Percentiles rank a stretch among this genome's conserved stretches.
Evolutionary conservation across 2,329 filamentous ascomycete genomes (phyloP).

Genomic region (Colletotrichum endophyticum): DNA sequence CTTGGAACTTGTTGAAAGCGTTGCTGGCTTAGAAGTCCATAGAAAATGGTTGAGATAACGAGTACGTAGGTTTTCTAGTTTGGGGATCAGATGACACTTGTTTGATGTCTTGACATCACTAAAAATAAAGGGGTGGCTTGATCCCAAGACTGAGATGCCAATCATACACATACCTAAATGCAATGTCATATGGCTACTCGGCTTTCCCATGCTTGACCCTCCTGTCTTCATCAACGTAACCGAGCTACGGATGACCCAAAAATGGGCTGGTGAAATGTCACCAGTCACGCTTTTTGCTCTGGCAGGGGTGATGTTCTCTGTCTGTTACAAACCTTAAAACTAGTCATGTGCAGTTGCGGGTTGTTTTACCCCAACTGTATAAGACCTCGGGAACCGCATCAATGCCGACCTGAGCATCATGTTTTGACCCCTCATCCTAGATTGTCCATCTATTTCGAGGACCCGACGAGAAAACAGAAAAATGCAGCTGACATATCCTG

Average conservation of each 20-base stretch:
- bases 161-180: neutral
- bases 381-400: neutral
- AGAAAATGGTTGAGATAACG: neutral
- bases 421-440: neutral
- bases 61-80: neutral
- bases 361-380: neutral
- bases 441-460: neutral
- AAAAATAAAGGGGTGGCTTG: neutral
- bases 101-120: neutral
- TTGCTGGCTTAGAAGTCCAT: neutral
- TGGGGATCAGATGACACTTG: neutral
- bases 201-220: neutral
- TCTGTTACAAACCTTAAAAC: neutral
- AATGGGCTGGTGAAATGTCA: neutral
- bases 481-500: constrained; percentile 11
- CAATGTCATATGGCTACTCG: neutral
- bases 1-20: neutral
- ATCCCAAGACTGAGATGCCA: neutral
- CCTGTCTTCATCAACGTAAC: neutral
- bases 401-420: neutral
- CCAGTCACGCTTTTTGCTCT: neutral
- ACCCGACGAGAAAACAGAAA: neutral
- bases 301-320: neutral
- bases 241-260: neutral
- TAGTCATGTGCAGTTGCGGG: neutral